These are phyloP conservation scores for Vachellia pachyceras DNA, from an alignment of 306 rosid species.

Conservation along the genomic window DNA sequence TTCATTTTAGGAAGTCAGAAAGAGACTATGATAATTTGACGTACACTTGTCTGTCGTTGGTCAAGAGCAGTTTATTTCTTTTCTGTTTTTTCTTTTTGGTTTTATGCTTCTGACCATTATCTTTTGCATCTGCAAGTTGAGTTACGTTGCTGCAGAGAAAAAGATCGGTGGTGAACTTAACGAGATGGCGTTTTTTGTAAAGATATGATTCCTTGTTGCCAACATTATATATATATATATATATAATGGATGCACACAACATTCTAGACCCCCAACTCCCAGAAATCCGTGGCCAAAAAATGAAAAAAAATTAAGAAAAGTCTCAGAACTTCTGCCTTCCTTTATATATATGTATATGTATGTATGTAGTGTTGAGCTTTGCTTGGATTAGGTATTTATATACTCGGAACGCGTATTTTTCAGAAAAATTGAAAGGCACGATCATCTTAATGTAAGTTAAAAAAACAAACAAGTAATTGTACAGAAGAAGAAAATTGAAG, in stretches of 20 bases:
- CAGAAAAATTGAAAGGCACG: neutral
- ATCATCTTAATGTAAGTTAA: neutral
- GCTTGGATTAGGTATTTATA: too few relatives aligned
- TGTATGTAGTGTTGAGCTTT: too few relatives aligned
- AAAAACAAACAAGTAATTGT: neutral
- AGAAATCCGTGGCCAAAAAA: neutral
- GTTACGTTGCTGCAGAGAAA: slow-evolving; percentile 23
- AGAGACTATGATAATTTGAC: slow-evolving; percentile 25
- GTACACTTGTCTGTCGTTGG: slow-evolving; percentile 38
- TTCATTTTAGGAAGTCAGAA: slow-evolving; percentile 4
- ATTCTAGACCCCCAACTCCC: neutral
- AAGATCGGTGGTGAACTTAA: slow-evolving; percentile 15
- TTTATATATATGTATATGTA: too few relatives aligned
- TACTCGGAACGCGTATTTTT: neutral
- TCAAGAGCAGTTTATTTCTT: neutral
- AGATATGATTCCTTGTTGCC: neutral
- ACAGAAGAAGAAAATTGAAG: neutral
- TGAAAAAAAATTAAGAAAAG: too few relatives aligned
- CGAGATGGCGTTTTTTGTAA: neutral
- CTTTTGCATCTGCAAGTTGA: slow-evolving; percentile 23
- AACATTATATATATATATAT: too few relatives aligned
- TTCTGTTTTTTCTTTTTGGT: neutral
- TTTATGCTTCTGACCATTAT: slow-evolving; percentile 8
- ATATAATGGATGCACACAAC: slow-evolving; percentile 9
- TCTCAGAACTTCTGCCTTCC: neutral